These are phyloP conservation scores for Curvularia spicifera DNA, from an alignment of 2,329 filamentous ascomycete genomes.

Conservation along the genomic window DNA sequence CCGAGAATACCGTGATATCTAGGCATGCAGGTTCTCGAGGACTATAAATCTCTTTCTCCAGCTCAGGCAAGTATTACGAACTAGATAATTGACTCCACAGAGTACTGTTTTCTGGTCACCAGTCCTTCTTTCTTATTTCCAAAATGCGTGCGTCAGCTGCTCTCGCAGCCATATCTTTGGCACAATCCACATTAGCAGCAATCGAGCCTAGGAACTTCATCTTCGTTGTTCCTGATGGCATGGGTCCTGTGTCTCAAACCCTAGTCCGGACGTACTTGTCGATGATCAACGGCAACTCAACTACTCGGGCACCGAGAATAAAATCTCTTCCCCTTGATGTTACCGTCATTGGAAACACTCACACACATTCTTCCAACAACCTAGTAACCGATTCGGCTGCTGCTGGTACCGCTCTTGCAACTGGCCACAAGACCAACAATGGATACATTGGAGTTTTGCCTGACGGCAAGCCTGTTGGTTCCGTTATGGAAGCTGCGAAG, in stretches of 20 bases:
- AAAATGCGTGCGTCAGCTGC: conserved; percentile 1
- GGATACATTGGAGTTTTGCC: conserved; percentile 45
- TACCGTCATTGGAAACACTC: conserved; percentile 32
- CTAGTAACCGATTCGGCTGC: conserved; percentile 53
- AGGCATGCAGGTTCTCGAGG: not conserved
- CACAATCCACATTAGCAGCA: conserved; percentile 4
- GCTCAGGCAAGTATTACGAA: not conserved
- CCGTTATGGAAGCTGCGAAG: conserved; percentile 52
- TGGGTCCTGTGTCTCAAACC: conserved; percentile 33
- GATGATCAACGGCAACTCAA: conserved; percentile 26
- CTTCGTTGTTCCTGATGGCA: conserved; percentile 36
- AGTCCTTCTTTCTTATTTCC: not conserved
- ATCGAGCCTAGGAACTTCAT: conserved; percentile 28
- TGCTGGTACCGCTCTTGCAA: conserved; percentile 51
- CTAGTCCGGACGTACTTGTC: conserved; percentile 33
- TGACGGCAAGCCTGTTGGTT: conserved; percentile 46
- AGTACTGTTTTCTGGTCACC: not conserved
- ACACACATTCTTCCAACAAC: conserved; percentile 38
- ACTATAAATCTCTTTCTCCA: not conserved
- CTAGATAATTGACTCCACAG: not conserved
- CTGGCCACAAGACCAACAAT: conserved; percentile 52
- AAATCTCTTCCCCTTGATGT: conserved; percentile 27
- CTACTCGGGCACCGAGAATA: conserved; percentile 25
- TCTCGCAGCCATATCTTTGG: conserved; percentile 3
- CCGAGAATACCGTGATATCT: not conserved